Evolutionary conservation across 139 green algal species (phyloP).

Genomic region (Deuterostichococcus epilithicus): DNA sequence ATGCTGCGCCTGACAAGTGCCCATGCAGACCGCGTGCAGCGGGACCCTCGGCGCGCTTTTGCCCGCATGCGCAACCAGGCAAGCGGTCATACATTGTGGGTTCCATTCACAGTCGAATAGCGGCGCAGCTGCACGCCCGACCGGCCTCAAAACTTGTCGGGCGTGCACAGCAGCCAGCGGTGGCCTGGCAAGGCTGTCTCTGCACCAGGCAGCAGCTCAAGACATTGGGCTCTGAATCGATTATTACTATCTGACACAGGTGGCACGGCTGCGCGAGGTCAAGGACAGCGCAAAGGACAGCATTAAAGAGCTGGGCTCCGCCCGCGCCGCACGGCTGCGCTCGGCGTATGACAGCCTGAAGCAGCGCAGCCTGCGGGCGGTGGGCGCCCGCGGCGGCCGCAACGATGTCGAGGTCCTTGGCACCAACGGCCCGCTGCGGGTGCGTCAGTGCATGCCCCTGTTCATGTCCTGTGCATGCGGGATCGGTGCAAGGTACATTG

Average conservation of each 20-base stretch:
- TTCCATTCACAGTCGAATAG: too few relatives aligned
- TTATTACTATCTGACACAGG: not conserved
- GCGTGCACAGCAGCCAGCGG: too few relatives aligned
- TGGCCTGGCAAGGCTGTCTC: too few relatives aligned
- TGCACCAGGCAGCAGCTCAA: too few relatives aligned
- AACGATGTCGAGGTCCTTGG: not conserved
- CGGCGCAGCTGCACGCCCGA: too few relatives aligned
- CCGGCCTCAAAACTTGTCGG: too few relatives aligned
- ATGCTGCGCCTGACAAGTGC: not conserved
- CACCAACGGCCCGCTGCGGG: conserved; percentile 1
- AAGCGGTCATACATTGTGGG: too few relatives aligned
- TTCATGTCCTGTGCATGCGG: not conserved
- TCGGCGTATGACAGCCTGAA: conserved; percentile 5
- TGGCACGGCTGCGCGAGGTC: not conserved
- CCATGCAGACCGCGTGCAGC: not conserved
- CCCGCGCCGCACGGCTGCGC: conserved; percentile 15
- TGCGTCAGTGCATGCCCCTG: not conserved
- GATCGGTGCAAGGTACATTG: not conserved
- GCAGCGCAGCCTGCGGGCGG: not conserved
- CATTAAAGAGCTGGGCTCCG: conserved; percentile 19
- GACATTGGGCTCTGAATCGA: too few relatives aligned
- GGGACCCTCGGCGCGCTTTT: not conserved
- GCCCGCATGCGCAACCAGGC: not conserved
- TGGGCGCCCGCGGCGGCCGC: not conserved
- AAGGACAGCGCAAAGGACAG: conserved; percentile 5